These are phyloP conservation scores for Daldinia loculata DNA, from an alignment of 495 filamentous ascomycete species.

Conservation along the genomic window DNA sequence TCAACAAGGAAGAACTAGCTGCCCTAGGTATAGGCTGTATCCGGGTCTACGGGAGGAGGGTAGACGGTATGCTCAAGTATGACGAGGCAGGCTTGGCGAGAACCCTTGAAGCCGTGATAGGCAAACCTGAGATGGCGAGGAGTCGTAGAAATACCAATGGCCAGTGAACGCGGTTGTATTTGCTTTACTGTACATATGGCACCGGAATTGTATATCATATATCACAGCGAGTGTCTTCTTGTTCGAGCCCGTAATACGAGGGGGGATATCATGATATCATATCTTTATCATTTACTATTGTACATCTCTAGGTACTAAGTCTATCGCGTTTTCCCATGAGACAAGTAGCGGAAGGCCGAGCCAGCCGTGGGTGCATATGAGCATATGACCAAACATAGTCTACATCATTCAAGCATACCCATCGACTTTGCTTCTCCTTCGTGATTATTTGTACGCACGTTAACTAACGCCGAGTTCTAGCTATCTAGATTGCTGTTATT, in stretches of 20 bases:
- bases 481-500: constrained; percentile 22
- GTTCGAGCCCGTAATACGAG: background rate
- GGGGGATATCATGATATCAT: constrained; percentile 18
- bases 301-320: constrained; percentile 37
- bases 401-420: constrained; percentile 6
- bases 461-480: constrained; percentile 19
- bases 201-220: background rate
- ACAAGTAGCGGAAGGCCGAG: constrained; percentile 23
- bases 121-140: constrained; percentile 66
- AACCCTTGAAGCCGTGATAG: constrained; percentile 81
- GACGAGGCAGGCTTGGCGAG: constrained; percentile 78
- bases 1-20: constrained; percentile 71
- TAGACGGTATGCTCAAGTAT: constrained; percentile 70
- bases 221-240: background rate
- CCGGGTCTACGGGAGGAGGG: constrained; percentile 75
- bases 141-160: constrained; percentile 73
- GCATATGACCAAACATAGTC: constrained; percentile 9
- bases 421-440: constrained; percentile 2
- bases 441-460: constrained; percentile 21
- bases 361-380: background rate
- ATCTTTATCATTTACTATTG: constrained; percentile 38
- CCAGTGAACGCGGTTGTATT: constrained; percentile 29
- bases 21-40: constrained; percentile 78
- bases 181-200: background rate
- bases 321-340: constrained; percentile 22